Evolutionary conservation across 106 monocot genomes (phyloP).

Genomic region (Allium fistulosum): DNA sequence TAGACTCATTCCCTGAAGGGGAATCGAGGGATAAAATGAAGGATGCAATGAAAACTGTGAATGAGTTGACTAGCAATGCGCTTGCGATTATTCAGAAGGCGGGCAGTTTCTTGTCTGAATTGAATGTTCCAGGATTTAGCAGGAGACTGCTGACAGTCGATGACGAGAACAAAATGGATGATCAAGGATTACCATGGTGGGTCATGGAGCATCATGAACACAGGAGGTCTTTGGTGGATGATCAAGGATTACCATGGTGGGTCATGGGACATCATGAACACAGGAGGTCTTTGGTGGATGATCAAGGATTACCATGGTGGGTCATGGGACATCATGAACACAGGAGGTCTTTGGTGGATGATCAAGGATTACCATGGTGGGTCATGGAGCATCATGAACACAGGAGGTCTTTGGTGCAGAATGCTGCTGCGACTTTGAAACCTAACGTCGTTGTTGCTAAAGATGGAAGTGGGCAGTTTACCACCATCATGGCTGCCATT

Average conservation of each 20-base stretch:
- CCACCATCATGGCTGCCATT: slow-evolving; percentile 56
- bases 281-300: background rate
- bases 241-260: no score
- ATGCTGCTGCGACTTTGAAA: slow-evolving; percentile 18
- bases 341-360: slow-evolving; percentile 13
- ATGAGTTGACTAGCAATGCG: slow-evolving; percentile 73
- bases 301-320: slow-evolving; percentile 10
- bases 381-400: slow-evolving; percentile 12
- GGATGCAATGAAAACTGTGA: slow-evolving; percentile 34
- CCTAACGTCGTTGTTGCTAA: slow-evolving; percentile 61
- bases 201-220: no score
- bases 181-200: slow-evolving; percentile 10
- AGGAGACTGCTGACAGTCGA: slow-evolving; percentile 18
- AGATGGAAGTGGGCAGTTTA: slow-evolving; percentile 69
- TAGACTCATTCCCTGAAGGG: slow-evolving; percentile 76
- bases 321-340: no score
- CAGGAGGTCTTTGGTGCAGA: slow-evolving; percentile 36
- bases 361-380: slow-evolving; percentile 22
- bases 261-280: no score
- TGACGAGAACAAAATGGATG: background rate
- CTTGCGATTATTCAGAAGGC: slow-evolving; percentile 49
- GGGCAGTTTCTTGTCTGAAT: slow-evolving; percentile 16
- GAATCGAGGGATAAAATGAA: slow-evolving; percentile 68
- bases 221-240: no score
- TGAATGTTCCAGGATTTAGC: slow-evolving; percentile 16